Evolutionary conservation across 805 yeast species (phyloP).

Genomic region (Dipodascopsis uninucleata): DNA sequence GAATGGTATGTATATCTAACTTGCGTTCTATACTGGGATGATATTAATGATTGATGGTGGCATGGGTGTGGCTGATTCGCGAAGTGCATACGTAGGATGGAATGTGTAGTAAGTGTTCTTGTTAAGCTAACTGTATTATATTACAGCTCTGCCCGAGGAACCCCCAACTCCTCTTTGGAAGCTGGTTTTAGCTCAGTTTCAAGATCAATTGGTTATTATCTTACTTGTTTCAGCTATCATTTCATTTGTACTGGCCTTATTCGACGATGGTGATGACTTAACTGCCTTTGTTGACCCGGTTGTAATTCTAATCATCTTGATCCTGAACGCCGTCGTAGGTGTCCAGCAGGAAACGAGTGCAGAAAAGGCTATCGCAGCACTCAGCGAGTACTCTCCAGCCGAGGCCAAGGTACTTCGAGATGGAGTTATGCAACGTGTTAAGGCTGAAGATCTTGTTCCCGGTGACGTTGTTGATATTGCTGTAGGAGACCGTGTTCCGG

Average conservation of each 20-base stretch:
- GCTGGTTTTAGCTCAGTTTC: slow-evolving; percentile 39
- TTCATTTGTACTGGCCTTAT: slow-evolving; percentile 36
- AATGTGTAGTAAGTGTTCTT: too few relatives aligned
- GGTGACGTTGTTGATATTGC: slow-evolving; percentile 43
- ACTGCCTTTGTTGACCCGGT: slow-evolving; percentile 38
- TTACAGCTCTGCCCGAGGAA: slow-evolving; percentile 38
- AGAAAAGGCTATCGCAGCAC: slow-evolving; percentile 50
- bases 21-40: neutral
- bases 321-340: slow-evolving; percentile 48
- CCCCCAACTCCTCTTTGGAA: slow-evolving; percentile 38
- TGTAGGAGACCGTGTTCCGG: slow-evolving; percentile 46
- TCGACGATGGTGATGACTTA: slow-evolving; percentile 36
- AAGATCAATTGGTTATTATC: slow-evolving; percentile 39
- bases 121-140: neutral
- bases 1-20: slow-evolving; percentile 13
- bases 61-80: too few relatives aligned
- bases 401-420: slow-evolving; percentile 45
- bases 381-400: slow-evolving; percentile 46
- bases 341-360: slow-evolving; percentile 51
- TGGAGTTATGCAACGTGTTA: slow-evolving; percentile 43
- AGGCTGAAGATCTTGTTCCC: slow-evolving; percentile 43
- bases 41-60: too few relatives aligned
- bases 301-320: slow-evolving; percentile 47
- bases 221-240: slow-evolving; percentile 37
- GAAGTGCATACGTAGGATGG: too few relatives aligned